phyloP scores from a whole-genome alignment of 2,329 filamentous ascomycete species.

The Ascochyta koolunga region DNA sequence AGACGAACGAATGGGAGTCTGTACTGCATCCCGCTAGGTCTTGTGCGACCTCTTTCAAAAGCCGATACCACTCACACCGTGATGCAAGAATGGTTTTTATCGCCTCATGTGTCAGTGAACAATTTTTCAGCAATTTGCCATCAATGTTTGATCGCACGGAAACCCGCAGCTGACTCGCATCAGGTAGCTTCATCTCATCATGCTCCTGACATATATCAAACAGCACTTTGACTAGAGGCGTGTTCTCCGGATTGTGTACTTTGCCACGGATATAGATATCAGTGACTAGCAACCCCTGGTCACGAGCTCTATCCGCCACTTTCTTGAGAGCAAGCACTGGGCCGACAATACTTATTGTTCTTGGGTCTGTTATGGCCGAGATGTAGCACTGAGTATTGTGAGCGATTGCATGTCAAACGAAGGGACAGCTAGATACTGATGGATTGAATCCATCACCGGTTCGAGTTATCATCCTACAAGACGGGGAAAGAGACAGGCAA shows the following conservation, averaged over 20 bases:
- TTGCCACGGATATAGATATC: constrained; percentile 29
- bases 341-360: constrained; percentile 30
- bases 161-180: constrained; percentile 16
- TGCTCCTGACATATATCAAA: constrained; percentile 9
- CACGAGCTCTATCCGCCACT: constrained; percentile 12
- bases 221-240: constrained; percentile 22
- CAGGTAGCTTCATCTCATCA: constrained; percentile 17
- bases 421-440: neutral
- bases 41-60: constrained; percentile 22
- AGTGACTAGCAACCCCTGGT: constrained; percentile 18
- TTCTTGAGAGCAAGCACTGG: constrained; percentile 15
- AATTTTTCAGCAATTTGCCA: constrained; percentile 1
- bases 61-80: constrained; percentile 28
- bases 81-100: constrained; percentile 27
- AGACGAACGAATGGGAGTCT: constrained; percentile 19
- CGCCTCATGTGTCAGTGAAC: constrained; percentile 8
- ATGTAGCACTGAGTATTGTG: constrained; percentile 21
- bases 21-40: constrained; percentile 13
- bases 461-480: too few species aligned
- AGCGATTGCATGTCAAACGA: neutral
- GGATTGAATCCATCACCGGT: too few species aligned
- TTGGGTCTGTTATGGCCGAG: constrained; percentile 32
- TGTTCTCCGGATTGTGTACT: constrained; percentile 31
- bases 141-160: constrained; percentile 24
- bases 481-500: too few species aligned